Base-by-base conservation (phyloP, 805 yeast species). In the Jamesozyma gamospora region DNA sequence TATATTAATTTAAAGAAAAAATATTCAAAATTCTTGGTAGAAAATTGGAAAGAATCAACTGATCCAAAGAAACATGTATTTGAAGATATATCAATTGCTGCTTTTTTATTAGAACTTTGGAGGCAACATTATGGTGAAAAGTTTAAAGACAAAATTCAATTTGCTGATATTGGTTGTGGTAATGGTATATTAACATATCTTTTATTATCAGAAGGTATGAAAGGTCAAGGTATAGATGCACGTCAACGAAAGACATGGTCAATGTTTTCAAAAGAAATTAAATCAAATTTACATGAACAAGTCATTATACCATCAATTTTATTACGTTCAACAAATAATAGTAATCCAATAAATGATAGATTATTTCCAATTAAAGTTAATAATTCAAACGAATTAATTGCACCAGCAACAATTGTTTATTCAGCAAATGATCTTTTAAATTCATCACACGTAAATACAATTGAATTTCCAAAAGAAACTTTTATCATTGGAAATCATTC, bases 51-150 rank as follows among this genome's bases (percentile, higher is more conserved):
- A n/a, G 97, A 90, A 61, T 77, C 80, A 25, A 90, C 97, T 2
- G 96, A 90, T 60, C 96, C 96, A 3, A 74, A 80, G 50, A 90
- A 90, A 58, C 97, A 90, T 63, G 96, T 90, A 0, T 90, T 88
- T 64, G 97, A 90, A 65, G 97, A 90, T 58, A 74, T 90, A 39
- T 94, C 95, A 3, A 88, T 90, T 49, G 96, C 96, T 1, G 95
- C 96, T 0, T 90, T 90, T 50, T 66, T 90, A 44, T 83, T 90
- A 21, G 95, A 85, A 62, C 69, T 84, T 28, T 90, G 97, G 97
- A 61, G 61, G 7, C 65, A 70, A 34, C 69, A 72, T 34, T 72
- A 71, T 47, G 61, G 62, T 17, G 47, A 53, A 10, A 48, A 58
- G 27, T 68, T 62, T 37, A 49, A 55, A 26, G 50, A 47, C 17